Base-by-base conservation (phyloP, 108 stramenopile genomes). In the Cyclotella choctawhatcheeana region DNA sequence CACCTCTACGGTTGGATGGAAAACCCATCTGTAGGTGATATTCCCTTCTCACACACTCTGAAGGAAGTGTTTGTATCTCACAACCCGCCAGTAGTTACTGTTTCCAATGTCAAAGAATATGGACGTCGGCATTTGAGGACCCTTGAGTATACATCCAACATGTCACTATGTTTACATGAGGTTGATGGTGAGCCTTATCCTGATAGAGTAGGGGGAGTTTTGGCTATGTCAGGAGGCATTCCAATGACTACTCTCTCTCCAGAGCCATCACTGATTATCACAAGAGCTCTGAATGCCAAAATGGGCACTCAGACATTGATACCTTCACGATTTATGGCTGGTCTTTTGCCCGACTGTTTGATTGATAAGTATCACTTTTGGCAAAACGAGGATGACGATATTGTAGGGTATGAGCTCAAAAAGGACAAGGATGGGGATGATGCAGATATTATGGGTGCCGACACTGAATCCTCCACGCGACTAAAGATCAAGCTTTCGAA, bases 31-130 rank as follows among this genome's bases (percentile, higher is more conserved):
- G 44, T 65, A n/a, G 69, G 60, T 32, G 76, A 81, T 10, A 65
- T 84, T 34, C 56, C 52, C 13, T 79, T 76, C 29, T 85, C 91
- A 22, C 91, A 92, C 51, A 97, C 97, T 7, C 82, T 98, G 43
- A 97, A 98, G 73, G 99, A 99, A 77, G 96, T 99, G 34, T 84
- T 98, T 13, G 93, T 99, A 17, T 92, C 88, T 67, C 92, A 93
- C 64, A 75, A 97, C 48, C 98, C 97, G 27, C 97, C 96, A 0
- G 91, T 85, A 25, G 91, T 99, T 33, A 91, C 93, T 17, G 84
- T 99, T 30, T 99, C 87, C 79, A 96, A 98, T 62, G 96, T 99
- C 14, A 87, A 95, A 30, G 97, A 98, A 74, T 85, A 99, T 67
- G 99, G 97, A 6, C 84, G 99, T 54, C 90, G 98, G 7, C 97